A percentile compares a stretch with the other conserved stretches of the same genome.
phyloP scores from a whole-genome alignment of 2,329 filamentous ascomycete genomes.

The Talaromyces sp. region DNA sequence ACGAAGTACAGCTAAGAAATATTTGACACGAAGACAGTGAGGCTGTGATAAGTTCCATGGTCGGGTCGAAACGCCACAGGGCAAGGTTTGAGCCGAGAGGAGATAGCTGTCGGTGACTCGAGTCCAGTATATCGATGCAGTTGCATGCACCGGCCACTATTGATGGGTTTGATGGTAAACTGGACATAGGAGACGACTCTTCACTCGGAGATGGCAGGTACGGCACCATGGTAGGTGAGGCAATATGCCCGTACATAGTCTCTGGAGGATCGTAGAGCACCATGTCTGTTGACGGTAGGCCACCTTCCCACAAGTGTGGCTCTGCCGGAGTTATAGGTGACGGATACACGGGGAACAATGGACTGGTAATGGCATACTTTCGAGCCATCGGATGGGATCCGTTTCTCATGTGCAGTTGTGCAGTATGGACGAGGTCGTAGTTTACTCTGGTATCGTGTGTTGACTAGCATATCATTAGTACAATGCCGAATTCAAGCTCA shows the following conservation, averaged over 20 bases:
- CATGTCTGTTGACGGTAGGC: neutral
- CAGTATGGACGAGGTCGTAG: conserved; percentile 10
- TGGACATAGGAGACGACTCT: conserved; percentile 24
- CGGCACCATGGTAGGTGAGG: conserved; percentile 27
- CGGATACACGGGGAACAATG: neutral
- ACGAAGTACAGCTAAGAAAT: conserved; percentile 31
- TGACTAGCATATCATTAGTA: conserved; percentile 20
- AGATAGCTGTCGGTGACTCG: conserved; percentile 32
- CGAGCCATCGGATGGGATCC: neutral
- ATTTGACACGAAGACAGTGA: conserved; percentile 30
- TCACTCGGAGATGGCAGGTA: conserved; percentile 27
- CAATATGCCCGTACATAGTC: conserved; percentile 10
- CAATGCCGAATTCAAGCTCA: neutral
- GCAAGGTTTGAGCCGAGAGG: conserved; percentile 23
- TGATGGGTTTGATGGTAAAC: conserved; percentile 11
- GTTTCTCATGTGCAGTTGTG: conserved; percentile 3
- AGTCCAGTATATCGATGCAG: conserved; percentile 30
- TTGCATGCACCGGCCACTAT: conserved; percentile 22
- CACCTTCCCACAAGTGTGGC: conserved; percentile 5
- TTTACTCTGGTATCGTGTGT: neutral
- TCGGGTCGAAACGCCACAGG: conserved; percentile 32
- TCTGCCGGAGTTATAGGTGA: conserved; percentile 7
- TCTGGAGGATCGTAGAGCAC: conserved; percentile 1
- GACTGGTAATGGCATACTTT: conserved; percentile 3
- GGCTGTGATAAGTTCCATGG: conserved; percentile 30